Evolutionary conservation across 192 early-diverging fungal species (phyloP).

Genomic region (Gonapodya sp.): DNA sequence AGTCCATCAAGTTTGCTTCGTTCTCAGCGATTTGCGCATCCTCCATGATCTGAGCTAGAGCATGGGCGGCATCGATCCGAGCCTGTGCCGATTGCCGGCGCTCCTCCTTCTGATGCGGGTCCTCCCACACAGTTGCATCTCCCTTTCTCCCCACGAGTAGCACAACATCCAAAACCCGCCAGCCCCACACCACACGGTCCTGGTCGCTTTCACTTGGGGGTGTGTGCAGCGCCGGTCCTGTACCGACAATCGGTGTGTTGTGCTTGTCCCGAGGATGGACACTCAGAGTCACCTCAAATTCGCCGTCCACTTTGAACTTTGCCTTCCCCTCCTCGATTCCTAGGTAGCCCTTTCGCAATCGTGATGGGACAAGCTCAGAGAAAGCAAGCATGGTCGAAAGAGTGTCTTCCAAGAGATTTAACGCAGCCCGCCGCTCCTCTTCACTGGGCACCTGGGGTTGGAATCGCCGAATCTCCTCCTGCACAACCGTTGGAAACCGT

Average conservation of each 20-base stretch:
- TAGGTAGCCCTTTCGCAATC: background rate
- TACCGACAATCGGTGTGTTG: background rate
- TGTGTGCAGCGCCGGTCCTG: background rate
- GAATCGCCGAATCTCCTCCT: background rate
- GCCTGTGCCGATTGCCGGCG: background rate
- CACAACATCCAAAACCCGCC: background rate
- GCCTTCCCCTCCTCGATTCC: background rate
- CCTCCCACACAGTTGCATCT: background rate
- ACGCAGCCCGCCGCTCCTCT: background rate
- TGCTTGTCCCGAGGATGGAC: background rate
- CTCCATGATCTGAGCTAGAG: background rate
- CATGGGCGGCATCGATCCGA: background rate
- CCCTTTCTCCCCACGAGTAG: background rate
- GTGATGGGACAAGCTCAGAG: background rate
- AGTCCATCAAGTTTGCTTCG: background rate
- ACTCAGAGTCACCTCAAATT: background rate
- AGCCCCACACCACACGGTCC: background rate
- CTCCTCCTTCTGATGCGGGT: background rate
- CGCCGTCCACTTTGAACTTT: background rate
- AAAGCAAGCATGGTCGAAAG: background rate
- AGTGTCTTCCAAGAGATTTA: background rate
- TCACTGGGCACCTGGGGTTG: background rate
- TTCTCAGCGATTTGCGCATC: background rate
- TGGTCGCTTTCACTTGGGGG: background rate
- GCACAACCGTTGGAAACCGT: background rate